Evolutionary conservation across 768 basidiomycete genomes (phyloP).

Genomic region (Lentinula lateritia): DNA sequence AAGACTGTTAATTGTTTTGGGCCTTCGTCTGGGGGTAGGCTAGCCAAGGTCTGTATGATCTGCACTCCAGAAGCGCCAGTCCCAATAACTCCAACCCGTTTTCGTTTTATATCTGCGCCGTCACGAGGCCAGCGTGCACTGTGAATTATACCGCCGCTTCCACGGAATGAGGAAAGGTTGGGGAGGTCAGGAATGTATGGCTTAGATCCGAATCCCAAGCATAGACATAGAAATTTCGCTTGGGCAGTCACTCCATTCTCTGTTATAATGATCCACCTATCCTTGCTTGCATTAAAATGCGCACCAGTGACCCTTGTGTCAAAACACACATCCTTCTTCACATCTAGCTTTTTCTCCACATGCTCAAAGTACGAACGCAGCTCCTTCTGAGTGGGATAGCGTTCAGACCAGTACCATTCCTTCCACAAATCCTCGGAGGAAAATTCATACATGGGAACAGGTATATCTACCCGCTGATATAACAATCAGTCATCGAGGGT

Average conservation of each 20-base stretch:
- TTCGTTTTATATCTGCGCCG: slow-evolving; percentile 16
- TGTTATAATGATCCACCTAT: slow-evolving; percentile 19
- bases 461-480: slow-evolving; percentile 15
- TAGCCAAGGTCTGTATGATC: slow-evolving; percentile 15
- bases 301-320: slow-evolving; percentile 17
- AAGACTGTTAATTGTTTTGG: slow-evolving; percentile 17
- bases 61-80: slow-evolving; percentile 14
- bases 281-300: slow-evolving; percentile 13
- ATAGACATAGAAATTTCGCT: slow-evolving; percentile 16
- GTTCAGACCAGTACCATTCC: slow-evolving; percentile 15
- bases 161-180: slow-evolving; percentile 18
- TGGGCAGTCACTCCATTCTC: slow-evolving; percentile 13
- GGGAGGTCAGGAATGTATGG: slow-evolving; percentile 17
- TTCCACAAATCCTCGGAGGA: slow-evolving; percentile 20
- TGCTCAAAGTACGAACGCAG: slow-evolving; percentile 18
- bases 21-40: slow-evolving; percentile 8
- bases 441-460: slow-evolving; percentile 19
- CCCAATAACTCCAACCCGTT: slow-evolving; percentile 21
- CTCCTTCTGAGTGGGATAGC: slow-evolving; percentile 8
- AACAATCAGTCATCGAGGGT: not conserved
- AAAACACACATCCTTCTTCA: slow-evolving; percentile 18
- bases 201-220: slow-evolving; percentile 21
- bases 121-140: slow-evolving; percentile 18
- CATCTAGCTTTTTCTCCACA: slow-evolving; percentile 19
- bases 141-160: slow-evolving; percentile 16